Evolutionary conservation across 2,329 filamentous ascomycete species (phyloP).

Genomic region (Alternaria alternata): DNA sequence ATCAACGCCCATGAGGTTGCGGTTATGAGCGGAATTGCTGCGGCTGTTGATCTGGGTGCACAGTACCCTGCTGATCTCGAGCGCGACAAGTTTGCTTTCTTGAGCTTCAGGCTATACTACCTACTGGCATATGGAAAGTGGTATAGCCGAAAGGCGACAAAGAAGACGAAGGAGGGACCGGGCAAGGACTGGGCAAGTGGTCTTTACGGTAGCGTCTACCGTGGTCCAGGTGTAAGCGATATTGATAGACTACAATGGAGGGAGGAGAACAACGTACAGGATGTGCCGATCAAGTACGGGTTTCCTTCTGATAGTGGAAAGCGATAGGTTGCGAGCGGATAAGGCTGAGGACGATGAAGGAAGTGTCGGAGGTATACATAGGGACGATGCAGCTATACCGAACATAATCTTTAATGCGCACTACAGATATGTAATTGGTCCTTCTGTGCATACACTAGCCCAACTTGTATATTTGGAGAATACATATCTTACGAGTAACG

Average conservation of each 20-base stretch:
- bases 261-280: conserved; percentile 51
- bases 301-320: conserved; percentile 26
- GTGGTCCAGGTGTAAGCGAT: conserved; percentile 64
- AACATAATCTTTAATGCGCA: background rate
- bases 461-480: background rate
- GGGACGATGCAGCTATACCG: background rate
- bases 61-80: conserved; percentile 69
- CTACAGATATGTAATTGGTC: background rate
- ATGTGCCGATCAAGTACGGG: conserved; percentile 13
- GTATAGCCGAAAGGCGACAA: conserved; percentile 59
- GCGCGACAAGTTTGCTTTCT: conserved; percentile 67
- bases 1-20: conserved; percentile 76
- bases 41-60: conserved; percentile 73
- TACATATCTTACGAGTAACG: background rate
- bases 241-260: conserved; percentile 65
- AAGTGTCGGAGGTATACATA: background rate
- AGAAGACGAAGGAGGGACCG: conserved; percentile 56
- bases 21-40: conserved; percentile 74
- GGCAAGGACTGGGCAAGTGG: conserved; percentile 66
- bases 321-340: background rate
- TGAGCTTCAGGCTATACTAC: conserved; percentile 69
- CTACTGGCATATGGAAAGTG: conserved; percentile 68
- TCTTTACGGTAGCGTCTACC: conserved; percentile 66
- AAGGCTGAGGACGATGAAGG: background rate
- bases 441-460: background rate